Evolutionary conservation across 192 early-diverging fungal genomes (phyloP).

Genomic region (Umbelopsis sp.): DNA sequence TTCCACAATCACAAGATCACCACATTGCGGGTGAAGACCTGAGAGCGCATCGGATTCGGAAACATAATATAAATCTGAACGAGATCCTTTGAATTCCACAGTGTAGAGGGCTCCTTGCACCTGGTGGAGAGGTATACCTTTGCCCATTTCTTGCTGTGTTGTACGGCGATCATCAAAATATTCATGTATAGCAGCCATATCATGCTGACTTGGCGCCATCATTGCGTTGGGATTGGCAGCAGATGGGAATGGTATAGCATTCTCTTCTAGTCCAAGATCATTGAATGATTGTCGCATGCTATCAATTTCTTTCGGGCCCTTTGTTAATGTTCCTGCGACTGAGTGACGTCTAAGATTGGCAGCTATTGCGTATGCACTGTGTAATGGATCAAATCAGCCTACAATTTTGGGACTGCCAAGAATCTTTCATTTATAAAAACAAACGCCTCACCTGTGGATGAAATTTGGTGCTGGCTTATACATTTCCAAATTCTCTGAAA

Average conservation of each 20-base stretch:
- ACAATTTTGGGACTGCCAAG: not conserved
- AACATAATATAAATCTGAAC: conserved; percentile 82
- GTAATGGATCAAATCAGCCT: conserved; percentile 27
- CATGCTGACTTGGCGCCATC: not conserved
- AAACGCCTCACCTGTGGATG: not conserved
- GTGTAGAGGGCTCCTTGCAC: conserved; percentile 66
- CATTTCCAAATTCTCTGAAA: not conserved
- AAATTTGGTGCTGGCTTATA: not conserved
- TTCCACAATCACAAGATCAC: conserved; percentile 84
- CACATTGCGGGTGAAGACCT: conserved; percentile 47
- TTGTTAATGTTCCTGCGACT: conserved; percentile 32
- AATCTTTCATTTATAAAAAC: no score
- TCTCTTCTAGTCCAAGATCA: conserved; percentile 19
- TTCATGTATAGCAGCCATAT: conserved; percentile 22
- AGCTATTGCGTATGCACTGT: not conserved
- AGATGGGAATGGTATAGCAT: not conserved
- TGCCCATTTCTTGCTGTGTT: conserved; percentile 42
- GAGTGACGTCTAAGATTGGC: conserved; percentile 40
- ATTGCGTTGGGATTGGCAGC: not conserved
- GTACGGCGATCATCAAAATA: conserved; percentile 35
- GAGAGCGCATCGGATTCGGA: conserved; percentile 40
- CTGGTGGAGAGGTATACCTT: conserved; percentile 49
- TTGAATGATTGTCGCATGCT: conserved; percentile 16
- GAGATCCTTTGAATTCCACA: conserved; percentile 87
- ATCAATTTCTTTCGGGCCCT: conserved; percentile 27